These are phyloP conservation scores for Penicillium sp. DNA, from an alignment of 2,329 filamentous ascomycete genomes.

Conservation along the genomic window DNA sequence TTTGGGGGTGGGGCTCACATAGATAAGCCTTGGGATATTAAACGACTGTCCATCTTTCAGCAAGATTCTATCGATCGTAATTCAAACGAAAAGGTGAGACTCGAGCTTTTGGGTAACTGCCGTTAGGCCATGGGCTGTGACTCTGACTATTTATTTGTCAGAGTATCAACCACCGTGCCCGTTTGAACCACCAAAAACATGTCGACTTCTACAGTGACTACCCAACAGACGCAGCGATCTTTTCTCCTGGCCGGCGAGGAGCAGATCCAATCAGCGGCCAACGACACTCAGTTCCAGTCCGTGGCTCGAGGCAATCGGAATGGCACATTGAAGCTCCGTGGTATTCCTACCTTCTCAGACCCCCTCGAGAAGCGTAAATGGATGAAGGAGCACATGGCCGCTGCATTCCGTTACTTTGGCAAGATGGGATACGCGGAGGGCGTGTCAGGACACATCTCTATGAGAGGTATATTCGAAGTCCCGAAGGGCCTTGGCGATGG, in stretches of 20 bases:
- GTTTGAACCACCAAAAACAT: constrained; percentile 11
- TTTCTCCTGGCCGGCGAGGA: constrained; percentile 23
- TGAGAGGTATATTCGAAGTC: constrained; percentile 30
- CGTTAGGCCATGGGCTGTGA: background rate
- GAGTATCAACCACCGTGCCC: background rate
- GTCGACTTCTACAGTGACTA: constrained; percentile 18
- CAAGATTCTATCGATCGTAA: background rate
- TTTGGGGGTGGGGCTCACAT: constrained; percentile 12
- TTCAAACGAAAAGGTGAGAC: background rate
- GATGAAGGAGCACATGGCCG: constrained; percentile 53
- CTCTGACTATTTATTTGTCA: background rate
- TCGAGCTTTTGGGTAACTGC: background rate
- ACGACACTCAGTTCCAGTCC: constrained; percentile 35
- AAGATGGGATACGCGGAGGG: constrained; percentile 45
- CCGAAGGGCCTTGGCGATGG: background rate
- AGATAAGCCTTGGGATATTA: constrained; percentile 18
- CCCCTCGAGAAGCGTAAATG: constrained; percentile 52
- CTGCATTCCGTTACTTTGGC: constrained; percentile 45
- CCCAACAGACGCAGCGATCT: constrained; percentile 18
- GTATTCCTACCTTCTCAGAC: constrained; percentile 44
- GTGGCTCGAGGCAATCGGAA: constrained; percentile 39
- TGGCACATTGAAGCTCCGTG: constrained; percentile 38
- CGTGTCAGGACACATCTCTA: constrained; percentile 46
- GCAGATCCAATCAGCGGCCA: constrained; percentile 25
- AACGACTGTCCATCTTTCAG: background rate